These are phyloP conservation scores for Phragmites australis DNA, from an alignment of 176 grass and related monocot genomes.

Conservation along the genomic window DNA sequence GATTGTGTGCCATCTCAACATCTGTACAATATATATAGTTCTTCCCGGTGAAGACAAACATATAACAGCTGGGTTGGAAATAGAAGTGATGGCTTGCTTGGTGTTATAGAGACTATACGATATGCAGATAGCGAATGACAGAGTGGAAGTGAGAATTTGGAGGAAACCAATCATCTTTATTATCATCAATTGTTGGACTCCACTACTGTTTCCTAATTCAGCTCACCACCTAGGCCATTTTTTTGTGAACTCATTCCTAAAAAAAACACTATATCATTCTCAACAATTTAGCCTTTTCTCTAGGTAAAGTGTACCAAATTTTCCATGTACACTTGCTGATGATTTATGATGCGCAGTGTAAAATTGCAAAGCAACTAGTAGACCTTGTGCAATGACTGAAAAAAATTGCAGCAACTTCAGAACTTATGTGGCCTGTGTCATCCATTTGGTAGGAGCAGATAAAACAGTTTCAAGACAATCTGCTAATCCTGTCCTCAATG, in stretches of 20 bases:
- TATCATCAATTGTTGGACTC: neutral
- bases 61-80: neutral
- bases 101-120: neutral
- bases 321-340: neutral
- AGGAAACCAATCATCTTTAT: neutral
- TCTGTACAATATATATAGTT: neutral
- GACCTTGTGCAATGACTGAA: too few species aligned
- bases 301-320: neutral
- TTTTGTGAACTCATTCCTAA: too few species aligned
- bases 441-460: too few species aligned
- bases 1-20: too few species aligned
- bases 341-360: neutral
- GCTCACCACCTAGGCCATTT: neutral
- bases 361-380: too few species aligned
- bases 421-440: too few species aligned
- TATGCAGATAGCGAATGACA: neutral
- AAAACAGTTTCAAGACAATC: neutral
- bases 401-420: too few species aligned
- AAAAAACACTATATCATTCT: too few species aligned
- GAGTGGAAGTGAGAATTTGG: neutral
- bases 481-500: neutral
- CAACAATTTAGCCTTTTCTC: neutral
- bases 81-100: neutral
- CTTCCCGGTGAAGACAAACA: neutral
- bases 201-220: too few species aligned